These are phyloP conservation scores for Anethum foeniculum DNA, from an alignment of 140 eudicot species.

Conservation along the genomic window DNA sequence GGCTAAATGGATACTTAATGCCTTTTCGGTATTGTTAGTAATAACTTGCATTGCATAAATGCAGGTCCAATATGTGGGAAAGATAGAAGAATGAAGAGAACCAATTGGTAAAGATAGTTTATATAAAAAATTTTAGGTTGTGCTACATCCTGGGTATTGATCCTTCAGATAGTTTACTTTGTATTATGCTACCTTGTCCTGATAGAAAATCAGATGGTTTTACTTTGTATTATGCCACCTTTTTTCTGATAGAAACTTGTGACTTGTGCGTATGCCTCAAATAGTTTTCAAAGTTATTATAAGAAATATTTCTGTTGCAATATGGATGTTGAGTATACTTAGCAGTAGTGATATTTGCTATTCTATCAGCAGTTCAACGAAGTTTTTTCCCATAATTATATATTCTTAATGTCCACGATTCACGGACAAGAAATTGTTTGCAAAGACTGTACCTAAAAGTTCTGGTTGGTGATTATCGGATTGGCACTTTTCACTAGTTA, in stretches of 20 bases:
- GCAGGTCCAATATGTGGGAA: not conserved
- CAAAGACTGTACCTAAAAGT: no score
- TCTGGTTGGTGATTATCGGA: no score
- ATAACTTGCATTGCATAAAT: not conserved
- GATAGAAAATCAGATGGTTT: constrained; percentile 9
- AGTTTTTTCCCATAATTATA: not conserved
- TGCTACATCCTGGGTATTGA: constrained; percentile 2
- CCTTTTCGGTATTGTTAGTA: not conserved
- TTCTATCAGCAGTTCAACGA: not conserved
- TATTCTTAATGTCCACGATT: not conserved
- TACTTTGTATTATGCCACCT: constrained; percentile 3
- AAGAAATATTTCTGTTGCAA: not conserved
- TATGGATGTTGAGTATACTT: not conserved
- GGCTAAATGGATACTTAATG: not conserved
- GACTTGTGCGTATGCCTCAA: not conserved
- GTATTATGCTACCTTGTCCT: constrained; percentile 10
- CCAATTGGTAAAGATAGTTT: constrained; percentile 11
- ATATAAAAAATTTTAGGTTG: not conserved
- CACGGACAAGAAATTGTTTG: no score
- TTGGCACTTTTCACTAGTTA: no score
- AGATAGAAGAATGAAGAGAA: not conserved
- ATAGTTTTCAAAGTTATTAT: not conserved
- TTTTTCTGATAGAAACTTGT: constrained; percentile 1
- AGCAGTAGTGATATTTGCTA: not conserved
- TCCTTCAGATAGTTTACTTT: constrained; percentile 6